phyloP scores from a whole-genome alignment of 805 yeast genomes.

The Candida maesae region DNA sequence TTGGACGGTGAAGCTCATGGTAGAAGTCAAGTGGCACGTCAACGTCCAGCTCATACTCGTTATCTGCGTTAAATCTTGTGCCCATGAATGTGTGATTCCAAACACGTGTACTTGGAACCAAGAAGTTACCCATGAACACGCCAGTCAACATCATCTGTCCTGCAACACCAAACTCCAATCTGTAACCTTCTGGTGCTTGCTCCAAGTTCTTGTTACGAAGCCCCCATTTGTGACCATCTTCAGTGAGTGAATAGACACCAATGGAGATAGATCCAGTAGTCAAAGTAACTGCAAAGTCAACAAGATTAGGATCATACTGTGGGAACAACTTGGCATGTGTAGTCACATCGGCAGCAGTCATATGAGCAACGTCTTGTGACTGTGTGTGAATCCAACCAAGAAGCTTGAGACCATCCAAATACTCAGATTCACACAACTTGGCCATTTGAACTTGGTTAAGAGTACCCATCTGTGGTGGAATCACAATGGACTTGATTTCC shows the following conservation, averaged over 20 bases:
- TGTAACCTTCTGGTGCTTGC: conserved; percentile 63
- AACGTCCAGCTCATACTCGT: conserved; percentile 58
- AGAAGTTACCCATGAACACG: conserved; percentile 71
- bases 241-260: conserved; percentile 56
- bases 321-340: conserved; percentile 43
- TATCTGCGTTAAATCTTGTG: conserved; percentile 68
- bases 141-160: conserved; percentile 75
- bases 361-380: conserved; percentile 54
- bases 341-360: conserved; percentile 70
- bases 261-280: conserved; percentile 84
- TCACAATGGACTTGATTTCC: conserved; percentile 69
- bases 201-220: conserved; percentile 48
- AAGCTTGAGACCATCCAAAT: conserved; percentile 60
- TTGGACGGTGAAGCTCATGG: conserved; percentile 82
- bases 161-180: conserved; percentile 51
- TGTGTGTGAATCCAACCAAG: conserved; percentile 96
- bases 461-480: conserved; percentile 88
- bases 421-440: conserved; percentile 41
- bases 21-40: conserved; percentile 82
- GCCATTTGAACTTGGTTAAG: conserved; percentile 43
- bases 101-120: conserved; percentile 77
- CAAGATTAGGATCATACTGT: conserved; percentile 34
- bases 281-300: conserved; percentile 64
- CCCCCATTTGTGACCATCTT: conserved; percentile 82
- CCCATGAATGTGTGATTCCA: conserved; percentile 95